Base-by-base conservation (phyloP, 1,139 yeast species). In the Hyphopichia burtonii region DNA sequence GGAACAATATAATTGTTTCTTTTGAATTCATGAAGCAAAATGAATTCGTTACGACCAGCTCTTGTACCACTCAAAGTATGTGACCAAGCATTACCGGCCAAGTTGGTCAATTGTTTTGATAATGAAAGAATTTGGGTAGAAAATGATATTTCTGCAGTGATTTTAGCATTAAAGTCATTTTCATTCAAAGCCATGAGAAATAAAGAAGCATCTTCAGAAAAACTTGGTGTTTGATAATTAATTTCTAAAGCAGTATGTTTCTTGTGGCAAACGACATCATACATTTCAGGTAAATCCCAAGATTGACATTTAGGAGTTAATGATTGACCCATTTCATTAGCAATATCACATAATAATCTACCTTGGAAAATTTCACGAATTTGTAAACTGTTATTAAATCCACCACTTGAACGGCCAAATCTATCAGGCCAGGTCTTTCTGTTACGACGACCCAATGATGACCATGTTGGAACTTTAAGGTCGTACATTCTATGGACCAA, bases 61-160 rank as follows among this genome's bases (percentile, higher is more conserved):
- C 99, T 80, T 0, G 98, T 88, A 65, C 99, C 99, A 43, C 90
- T 83, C 42, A 94, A 71, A 0, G 99, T 93, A 51, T 88, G 90
- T 2, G 96, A 80, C 99, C 99, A 94, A 0, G 97, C 93, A 61
- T 93, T 94, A 53, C 99, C 99, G 1, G 99, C 98, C 50, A 94
- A 71, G 52, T 86, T 86, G 4, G 99, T 93, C 56, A 94, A 74
- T 58, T 91, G 97, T 55, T 89, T 88, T 0, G 98, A 86, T 46
- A 94, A 73, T 0, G 97, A 88, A 44, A 94, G 69, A 45, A 93
- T 85, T 63, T 94, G 99, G 44, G 83, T 80, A 46, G 85, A 75
- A 58, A 89, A 82, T 0, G 96, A 91, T 47, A 93, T 74, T 51
- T 83, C 86, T 1, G 93, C 89, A 9, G 91, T 74, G 42, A 86